Evolutionary conservation across 768 basidiomycete genomes (phyloP), one percentile per base, ranked within the genome.

Genomic region (Naganishia friedmannii): DNA sequence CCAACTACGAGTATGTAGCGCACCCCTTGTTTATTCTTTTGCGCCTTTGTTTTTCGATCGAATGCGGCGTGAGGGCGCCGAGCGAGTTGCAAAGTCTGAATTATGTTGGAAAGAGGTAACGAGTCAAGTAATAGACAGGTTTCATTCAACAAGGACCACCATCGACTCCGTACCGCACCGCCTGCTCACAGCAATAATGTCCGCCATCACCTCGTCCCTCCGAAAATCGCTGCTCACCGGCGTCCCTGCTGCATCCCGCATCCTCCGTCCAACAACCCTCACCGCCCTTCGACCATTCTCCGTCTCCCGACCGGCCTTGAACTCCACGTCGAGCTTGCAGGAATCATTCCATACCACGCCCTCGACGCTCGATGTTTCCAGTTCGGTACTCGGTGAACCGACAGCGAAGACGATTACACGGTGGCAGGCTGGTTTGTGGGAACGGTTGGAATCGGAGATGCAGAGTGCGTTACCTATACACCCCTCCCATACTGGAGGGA

Each of bases 351-450:
- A 63, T 23, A 63, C 60, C 2, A 63, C 60, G 2, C 42, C 60
- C 5, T 63, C 60, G 10, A 63, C 60, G 23, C 60, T 63, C 7
- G 60, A 63, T 42, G 28, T 42, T 13, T 26, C 37, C 23, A 34
- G 23, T 26, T 63, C 39, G 12, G 60, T 63, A 6, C 32, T 63
- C 4, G 60, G 60, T 45, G 60, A 63, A 26, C 60, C 39, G 60
- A 45, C 60, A n/a, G 60, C 60, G 39, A 63, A 76, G 31, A 74
- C 69, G 42, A 42, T 80, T 32, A 68, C 69, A n/a, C 73, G 74
- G 66, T 80, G 76, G 76, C 76, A 79, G 68, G 67, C 60, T 19
- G 78, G 78, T 12, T 68, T 79, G 29, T 80, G 79, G 79, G 70
- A 73, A 26, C 65, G 77, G 19, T 65, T 80, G 46, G 76, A 79